These are phyloP conservation scores for Kregervanrija delftensis DNA, from an alignment of 805 yeast genomes.

Conservation along the genomic window DNA sequence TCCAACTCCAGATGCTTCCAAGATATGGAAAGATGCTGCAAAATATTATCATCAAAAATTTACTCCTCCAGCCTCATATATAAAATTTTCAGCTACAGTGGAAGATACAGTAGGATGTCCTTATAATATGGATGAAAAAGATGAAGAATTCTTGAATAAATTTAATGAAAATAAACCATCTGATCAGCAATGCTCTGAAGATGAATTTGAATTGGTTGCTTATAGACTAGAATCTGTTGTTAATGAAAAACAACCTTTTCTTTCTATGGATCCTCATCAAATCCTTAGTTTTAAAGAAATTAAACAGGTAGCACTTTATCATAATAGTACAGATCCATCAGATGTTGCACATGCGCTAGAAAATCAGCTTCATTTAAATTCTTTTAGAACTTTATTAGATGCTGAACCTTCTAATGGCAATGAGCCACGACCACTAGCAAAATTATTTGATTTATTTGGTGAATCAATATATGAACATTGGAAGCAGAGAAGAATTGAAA, in stretches of 20 bases:
- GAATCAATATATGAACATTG: constrained; percentile 70
- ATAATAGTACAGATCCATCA: constrained; percentile 43
- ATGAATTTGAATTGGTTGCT: constrained; percentile 77
- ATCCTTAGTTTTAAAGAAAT: constrained; percentile 67
- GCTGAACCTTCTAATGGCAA: constrained; percentile 32
- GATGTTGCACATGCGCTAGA: constrained; percentile 53
- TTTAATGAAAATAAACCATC: constrained; percentile 32
- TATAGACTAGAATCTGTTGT: constrained; percentile 69
- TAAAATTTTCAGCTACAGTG: constrained; percentile 89
- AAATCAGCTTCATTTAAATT: constrained; percentile 46
- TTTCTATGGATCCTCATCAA: constrained; percentile 77
- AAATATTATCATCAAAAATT: constrained; percentile 66
- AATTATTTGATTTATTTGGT: constrained; percentile 56
- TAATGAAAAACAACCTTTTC: constrained; percentile 79
- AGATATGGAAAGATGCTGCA: constrained; percentile 69
- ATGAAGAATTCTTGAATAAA: constrained; percentile 56
- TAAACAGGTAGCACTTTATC: constrained; percentile 39
- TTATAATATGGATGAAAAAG: constrained; percentile 86
- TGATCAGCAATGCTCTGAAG: constrained; percentile 48
- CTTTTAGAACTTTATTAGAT: constrained; percentile 56
- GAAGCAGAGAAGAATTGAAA: constrained; percentile 62
- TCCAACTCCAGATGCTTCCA: constrained; percentile 95
- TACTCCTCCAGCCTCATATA: constrained; percentile 68
- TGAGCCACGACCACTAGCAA: constrained; percentile 37
- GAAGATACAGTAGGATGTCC: constrained; percentile 86